Conservation (phyloP, 2,329 filamentous ascomycete genomes). For the Corniculantispora saksenae region DNA sequence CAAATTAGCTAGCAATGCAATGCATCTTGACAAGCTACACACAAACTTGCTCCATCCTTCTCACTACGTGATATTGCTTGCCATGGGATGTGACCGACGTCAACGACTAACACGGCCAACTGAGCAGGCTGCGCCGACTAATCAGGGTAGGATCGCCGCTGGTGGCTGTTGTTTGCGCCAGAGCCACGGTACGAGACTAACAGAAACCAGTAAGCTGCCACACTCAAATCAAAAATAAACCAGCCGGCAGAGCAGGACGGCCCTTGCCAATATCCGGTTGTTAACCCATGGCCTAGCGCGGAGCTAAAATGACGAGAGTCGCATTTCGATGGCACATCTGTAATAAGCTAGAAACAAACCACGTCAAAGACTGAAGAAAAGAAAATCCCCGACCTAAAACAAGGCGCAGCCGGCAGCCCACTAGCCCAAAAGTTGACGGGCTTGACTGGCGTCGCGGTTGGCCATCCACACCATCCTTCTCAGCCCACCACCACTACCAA, state of each 20-base stretch:
- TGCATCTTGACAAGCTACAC: conserved; percentile 7
- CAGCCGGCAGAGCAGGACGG: too few species aligned
- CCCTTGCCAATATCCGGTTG: background rate
- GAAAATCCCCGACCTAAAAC: conserved; percentile 15
- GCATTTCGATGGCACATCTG: background rate
- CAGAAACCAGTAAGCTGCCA: background rate
- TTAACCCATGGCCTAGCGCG: background rate
- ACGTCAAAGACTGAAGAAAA: background rate
- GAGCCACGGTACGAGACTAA: conserved; percentile 7
- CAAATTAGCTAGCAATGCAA: conserved; percentile 18
- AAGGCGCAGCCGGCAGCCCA: conserved; percentile 15
- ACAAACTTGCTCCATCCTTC: background rate
- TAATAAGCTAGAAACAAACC: background rate
- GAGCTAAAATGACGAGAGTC: conserved; percentile 15
- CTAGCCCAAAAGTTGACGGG: background rate
- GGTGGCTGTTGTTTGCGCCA: conserved; percentile 14
- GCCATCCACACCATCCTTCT: background rate
- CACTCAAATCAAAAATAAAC: background rate
- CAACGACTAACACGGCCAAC: background rate
- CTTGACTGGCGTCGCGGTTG: background rate
- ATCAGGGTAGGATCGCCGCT: conserved; percentile 10
- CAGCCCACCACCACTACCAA: background rate
- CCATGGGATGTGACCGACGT: background rate
- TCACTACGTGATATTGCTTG: background rate
- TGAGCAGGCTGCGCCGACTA: background rate